phyloP scores from a whole-genome alignment of 164 flowering plant genomes.

The Vitis cinerea region DNA sequence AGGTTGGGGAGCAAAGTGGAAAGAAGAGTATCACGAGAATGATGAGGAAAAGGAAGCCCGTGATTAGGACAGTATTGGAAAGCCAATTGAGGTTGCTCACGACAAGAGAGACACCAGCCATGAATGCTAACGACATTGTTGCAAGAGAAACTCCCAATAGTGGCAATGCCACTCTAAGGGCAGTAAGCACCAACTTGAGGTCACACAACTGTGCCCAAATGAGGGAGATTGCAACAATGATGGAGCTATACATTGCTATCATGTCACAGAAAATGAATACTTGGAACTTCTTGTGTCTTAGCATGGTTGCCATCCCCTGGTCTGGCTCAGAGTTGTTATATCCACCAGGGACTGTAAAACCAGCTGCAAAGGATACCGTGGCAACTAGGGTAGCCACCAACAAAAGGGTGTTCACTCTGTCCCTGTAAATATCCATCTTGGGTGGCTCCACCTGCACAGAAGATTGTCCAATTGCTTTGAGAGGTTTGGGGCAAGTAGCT shows the following conservation, averaged over 20 bases:
- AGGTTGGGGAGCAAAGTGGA: constrained; percentile 18
- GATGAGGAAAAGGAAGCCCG: constrained; percentile 13
- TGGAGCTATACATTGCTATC: constrained; percentile 13
- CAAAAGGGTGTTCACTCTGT: constrained; percentile 1
- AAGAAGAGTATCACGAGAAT: constrained; percentile 2
- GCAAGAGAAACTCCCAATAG: constrained; percentile 20
- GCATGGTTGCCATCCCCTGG: constrained; percentile 12
- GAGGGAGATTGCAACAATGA: neutral
- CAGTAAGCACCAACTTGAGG: neutral
- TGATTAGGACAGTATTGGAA: constrained; percentile 7
- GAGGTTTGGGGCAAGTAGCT: neutral
- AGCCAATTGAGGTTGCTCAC: constrained; percentile 22
- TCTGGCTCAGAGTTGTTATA: constrained; percentile 2
- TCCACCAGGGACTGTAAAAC: neutral
- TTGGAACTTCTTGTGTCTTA: neutral
- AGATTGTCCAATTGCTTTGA: neutral
- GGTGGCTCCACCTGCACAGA: neutral
- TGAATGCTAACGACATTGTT: constrained; percentile 29
- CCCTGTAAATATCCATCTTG: constrained; percentile 1
- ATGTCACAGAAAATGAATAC: constrained; percentile 9
- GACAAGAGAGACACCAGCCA: constrained; percentile 20
- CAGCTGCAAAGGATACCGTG: constrained; percentile 22
- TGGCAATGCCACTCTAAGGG: constrained; percentile 18
- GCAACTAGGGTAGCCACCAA: constrained; percentile 25
- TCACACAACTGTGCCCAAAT: constrained; percentile 20